phyloP scores from a whole-genome alignment of 768 basidiomycete species.

The Serpula lacrymans region DNA sequence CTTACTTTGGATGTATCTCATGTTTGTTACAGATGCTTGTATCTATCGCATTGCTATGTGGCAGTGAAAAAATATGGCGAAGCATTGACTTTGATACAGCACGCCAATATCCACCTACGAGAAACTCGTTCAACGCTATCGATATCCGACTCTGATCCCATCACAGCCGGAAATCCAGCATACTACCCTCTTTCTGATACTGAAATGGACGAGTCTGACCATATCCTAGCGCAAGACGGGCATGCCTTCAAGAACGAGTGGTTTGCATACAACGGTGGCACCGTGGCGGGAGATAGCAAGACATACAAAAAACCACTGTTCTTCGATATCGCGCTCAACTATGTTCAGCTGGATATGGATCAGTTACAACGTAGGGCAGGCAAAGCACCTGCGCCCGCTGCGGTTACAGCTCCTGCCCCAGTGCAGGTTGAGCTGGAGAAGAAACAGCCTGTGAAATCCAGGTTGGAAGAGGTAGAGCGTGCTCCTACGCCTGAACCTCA shows the following conservation, averaged over 20 bases:
- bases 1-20: not conserved
- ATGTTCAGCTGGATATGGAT: constrained; percentile 84
- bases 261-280: constrained; percentile 76
- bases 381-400: constrained; percentile 34
- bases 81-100: constrained; percentile 66
- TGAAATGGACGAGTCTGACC: constrained; percentile 52
- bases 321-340: constrained; percentile 94
- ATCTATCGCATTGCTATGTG: constrained; percentile 74
- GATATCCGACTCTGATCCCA: constrained; percentile 44
- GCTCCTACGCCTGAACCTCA: constrained; percentile 46
- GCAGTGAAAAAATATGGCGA: constrained; percentile 70
- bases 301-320: constrained; percentile 81
- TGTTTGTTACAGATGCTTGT: constrained; percentile 51
- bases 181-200: constrained; percentile 54
- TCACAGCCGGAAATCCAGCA: constrained; percentile 34
- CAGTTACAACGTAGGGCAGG: constrained; percentile 69
- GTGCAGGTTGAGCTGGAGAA: constrained; percentile 28
- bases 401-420: constrained; percentile 16
- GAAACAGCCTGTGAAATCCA: constrained; percentile 49
- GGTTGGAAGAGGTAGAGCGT: constrained; percentile 50
- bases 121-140: constrained; percentile 58
- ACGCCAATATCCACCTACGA: constrained; percentile 69
- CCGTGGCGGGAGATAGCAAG: constrained; percentile 39
- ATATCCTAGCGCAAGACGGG: constrained; percentile 42
- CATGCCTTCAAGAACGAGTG: constrained; percentile 65